Evolutionary conservation across 768 basidiomycete species (phyloP).

Genomic region (Naganishia vaughanmartiniae): DNA sequence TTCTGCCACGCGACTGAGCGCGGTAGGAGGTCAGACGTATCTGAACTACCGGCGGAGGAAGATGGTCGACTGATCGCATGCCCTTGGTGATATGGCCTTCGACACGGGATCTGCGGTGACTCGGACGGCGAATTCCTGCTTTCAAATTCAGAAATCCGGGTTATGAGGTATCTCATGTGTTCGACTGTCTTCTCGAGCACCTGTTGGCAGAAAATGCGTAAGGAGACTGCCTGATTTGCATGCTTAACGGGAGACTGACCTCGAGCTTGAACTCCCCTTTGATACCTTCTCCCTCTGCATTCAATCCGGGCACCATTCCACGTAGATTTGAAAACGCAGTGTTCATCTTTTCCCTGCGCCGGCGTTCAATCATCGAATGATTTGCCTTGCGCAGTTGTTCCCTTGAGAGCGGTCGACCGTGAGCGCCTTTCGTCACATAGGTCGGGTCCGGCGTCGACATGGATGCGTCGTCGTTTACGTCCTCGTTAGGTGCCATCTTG

Average conservation of each 20-base stretch:
- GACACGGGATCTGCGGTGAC: not conserved
- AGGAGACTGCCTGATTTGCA: not conserved
- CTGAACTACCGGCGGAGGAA: not conserved
- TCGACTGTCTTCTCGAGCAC: slow-evolving; percentile 72
- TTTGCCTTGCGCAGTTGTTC: slow-evolving; percentile 87
- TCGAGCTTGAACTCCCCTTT: slow-evolving; percentile 92
- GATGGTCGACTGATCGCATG: not conserved
- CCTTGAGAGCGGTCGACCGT: slow-evolving; percentile 49
- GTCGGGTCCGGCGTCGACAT: not conserved
- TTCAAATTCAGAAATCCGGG: slow-evolving; percentile 59
- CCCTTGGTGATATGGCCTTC: not conserved
- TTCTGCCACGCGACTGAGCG: not conserved
- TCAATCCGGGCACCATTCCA: slow-evolving; percentile 65
- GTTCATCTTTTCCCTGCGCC: slow-evolving; percentile 92
- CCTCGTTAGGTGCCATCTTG: not conserved
- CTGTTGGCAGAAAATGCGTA: slow-evolving; percentile 23
- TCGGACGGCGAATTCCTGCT: not conserved
- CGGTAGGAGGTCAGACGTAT: not conserved
- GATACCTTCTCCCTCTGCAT: slow-evolving; percentile 59
- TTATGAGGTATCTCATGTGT: slow-evolving; percentile 70
- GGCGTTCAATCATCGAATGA: slow-evolving; percentile 91
- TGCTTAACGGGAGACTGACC: slow-evolving; percentile 53
- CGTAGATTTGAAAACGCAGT: slow-evolving; percentile 75
- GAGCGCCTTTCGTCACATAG: not conserved
- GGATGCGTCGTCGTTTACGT: not conserved